phyloP scores from a whole-genome alignment of 495 filamentous ascomycete species.

The Pseudomonodictys pantanalensis region DNA sequence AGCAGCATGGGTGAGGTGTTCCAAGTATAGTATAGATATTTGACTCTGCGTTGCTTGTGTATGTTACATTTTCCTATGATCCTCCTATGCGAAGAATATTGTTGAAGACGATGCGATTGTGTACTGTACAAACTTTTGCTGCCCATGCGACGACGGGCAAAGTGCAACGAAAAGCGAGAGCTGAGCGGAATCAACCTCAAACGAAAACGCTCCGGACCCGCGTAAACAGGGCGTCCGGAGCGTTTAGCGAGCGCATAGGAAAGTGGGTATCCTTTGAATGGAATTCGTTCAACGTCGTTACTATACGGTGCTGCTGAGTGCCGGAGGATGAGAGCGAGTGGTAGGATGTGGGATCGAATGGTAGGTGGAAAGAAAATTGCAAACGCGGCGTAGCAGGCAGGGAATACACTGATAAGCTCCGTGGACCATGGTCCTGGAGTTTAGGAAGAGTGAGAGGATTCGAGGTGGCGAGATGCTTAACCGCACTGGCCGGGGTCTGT shows the following conservation, averaged over 20 bases:
- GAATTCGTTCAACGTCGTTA: not conserved
- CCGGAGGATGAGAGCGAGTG: not conserved
- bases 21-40: too few relatives aligned
- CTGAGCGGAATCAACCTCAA: not conserved
- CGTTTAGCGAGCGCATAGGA: not conserved
- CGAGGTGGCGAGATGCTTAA: conserved; percentile 10
- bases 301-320: not conserved
- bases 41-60: too few relatives aligned
- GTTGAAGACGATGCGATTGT: too few relatives aligned
- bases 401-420: not conserved
- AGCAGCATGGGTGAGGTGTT: too few relatives aligned
- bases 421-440: not conserved
- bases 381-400: not conserved
- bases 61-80: too few relatives aligned
- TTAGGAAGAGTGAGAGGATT: not conserved
- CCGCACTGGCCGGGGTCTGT: conserved; percentile 48
- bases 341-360: not conserved
- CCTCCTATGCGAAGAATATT: too few relatives aligned
- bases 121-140: too few relatives aligned
- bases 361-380: not conserved
- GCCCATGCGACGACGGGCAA: too few relatives aligned
- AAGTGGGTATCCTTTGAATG: not conserved
- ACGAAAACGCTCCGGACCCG: too few relatives aligned
- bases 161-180: too few relatives aligned
- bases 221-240: too few relatives aligned